Conservation (phyloP, 2,329 filamentous ascomycete species). For the Pseudofabraea citricarpa region DNA sequence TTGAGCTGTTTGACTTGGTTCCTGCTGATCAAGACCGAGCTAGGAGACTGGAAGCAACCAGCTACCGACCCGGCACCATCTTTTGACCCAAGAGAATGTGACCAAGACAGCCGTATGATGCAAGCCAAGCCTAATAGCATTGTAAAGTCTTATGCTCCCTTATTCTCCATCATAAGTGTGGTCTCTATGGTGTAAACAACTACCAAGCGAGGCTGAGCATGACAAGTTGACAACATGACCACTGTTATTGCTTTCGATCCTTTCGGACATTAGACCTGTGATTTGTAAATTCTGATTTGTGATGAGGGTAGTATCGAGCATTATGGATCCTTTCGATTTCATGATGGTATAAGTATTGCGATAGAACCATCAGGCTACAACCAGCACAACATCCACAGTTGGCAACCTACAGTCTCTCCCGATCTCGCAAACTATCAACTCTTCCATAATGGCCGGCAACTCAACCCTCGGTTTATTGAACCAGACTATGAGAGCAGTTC, state of each 20-base stretch:
- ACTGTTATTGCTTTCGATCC: neutral
- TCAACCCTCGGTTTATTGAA: neutral
- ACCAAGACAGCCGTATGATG: neutral
- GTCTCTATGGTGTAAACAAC: too few relatives aligned
- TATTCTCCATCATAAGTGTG: too few relatives aligned
- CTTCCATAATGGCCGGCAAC: neutral
- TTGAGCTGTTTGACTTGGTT: too few relatives aligned
- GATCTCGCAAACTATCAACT: neutral
- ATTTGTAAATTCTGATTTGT: neutral
- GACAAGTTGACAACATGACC: neutral
- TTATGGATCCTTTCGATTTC: neutral
- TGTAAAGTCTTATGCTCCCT: neutral
- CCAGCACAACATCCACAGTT: neutral
- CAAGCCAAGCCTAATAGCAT: neutral
- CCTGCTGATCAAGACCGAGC: neutral
- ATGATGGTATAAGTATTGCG: neutral
- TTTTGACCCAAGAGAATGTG: neutral
- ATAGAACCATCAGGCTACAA: neutral
- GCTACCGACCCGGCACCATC: neutral
- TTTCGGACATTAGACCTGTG: neutral
- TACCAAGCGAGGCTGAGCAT: neutral
- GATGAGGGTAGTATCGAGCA: neutral
- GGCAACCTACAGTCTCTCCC: neutral
- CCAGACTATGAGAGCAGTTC: constrained; percentile 2
- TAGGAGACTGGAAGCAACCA: neutral